phyloP scores from a whole-genome alignment of 805 yeast species.

The Wickerhamiella cacticola region DNA sequence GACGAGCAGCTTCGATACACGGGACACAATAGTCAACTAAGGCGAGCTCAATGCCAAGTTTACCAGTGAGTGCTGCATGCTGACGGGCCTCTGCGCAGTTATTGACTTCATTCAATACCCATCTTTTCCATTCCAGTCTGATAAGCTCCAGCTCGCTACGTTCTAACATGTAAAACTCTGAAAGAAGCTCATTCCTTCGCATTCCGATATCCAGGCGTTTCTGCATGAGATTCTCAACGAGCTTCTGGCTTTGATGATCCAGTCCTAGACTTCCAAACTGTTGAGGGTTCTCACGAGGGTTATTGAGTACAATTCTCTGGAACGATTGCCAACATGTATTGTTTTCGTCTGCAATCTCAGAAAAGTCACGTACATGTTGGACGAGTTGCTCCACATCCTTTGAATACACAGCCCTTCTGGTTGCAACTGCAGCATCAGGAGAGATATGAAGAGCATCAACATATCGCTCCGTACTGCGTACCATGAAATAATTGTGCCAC shows the following conservation, averaged over 20 bases:
- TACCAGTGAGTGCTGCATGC: background rate
- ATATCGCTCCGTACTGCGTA: slow-evolving; percentile 11
- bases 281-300: background rate
- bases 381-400: slow-evolving; percentile 14
- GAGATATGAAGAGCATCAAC: slow-evolving; percentile 12
- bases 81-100: slow-evolving; percentile 6
- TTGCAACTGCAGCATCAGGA: background rate
- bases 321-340: slow-evolving; percentile 9
- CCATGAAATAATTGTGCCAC: slow-evolving; percentile 17
- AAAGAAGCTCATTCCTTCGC: slow-evolving; percentile 2
- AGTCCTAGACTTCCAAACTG: background rate
- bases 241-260: background rate
- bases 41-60: background rate
- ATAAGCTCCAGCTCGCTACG: slow-evolving; percentile 1
- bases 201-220: slow-evolving; percentile 4
- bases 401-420: slow-evolving; percentile 12
- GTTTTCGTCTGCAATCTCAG: background rate
- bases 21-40: slow-evolving; percentile 7
- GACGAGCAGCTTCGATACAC: slow-evolving; percentile 3
- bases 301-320: background rate
- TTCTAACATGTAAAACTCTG: background rate
- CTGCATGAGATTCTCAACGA: background rate
- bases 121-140: slow-evolving; percentile 7
- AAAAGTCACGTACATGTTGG: slow-evolving; percentile 1
- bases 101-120: slow-evolving; percentile 9